Evolutionary conservation across 2,329 filamentous ascomycete genomes (phyloP), one percentile per base, ranked within the genome.

Genomic region (Coniochaeta sp.): DNA sequence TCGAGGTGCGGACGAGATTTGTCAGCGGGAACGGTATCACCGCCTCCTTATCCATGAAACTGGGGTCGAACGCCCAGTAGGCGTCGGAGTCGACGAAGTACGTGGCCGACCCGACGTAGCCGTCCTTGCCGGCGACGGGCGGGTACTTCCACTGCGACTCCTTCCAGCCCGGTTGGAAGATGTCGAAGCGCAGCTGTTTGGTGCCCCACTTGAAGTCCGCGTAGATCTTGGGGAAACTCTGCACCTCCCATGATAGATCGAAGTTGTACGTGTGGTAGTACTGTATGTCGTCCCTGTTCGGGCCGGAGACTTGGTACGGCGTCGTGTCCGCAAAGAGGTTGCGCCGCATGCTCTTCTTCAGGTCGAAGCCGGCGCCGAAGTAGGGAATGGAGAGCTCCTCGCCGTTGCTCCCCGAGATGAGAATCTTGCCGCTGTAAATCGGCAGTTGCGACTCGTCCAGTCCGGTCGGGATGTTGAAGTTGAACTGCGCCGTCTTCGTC

Each of bases 121-220:
- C 72, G 14, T 68, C 68, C 58, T 73, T 57, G 22, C 76, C 76
- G 3, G 71, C 63, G 4, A 69, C 64, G 0, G 72, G 77, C 4
- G 78, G 78, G 57, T 77, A 78, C 11, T 68, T 61, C 78, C 77
- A 80, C 38, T 74, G 65, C 1, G 65, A 62, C 59, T 79, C 75
- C 0, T 67, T 68, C 71, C 74, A 79, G 22, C 68, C 65, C 2
- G 61, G 64, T 4, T 74, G 70, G 60, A 76, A 79, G 28, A 79
- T 76, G 59, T 71, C 68, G 67, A 68, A 71, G 1, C 69, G 62
- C 14, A 71, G 57, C 59, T 71, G 64, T 7, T 65, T 64, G 1
- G 67, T 66, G 7, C 66, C 69, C 63, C 64, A 71, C 9, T 63
- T 63, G 4, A 68, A 58, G 14, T 58, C 47, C 0, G 63, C 60